These are phyloP conservation scores for Aspergillus calidoustus DNA, from an alignment of 2,329 filamentous ascomycete species.

Conservation along the genomic window DNA sequence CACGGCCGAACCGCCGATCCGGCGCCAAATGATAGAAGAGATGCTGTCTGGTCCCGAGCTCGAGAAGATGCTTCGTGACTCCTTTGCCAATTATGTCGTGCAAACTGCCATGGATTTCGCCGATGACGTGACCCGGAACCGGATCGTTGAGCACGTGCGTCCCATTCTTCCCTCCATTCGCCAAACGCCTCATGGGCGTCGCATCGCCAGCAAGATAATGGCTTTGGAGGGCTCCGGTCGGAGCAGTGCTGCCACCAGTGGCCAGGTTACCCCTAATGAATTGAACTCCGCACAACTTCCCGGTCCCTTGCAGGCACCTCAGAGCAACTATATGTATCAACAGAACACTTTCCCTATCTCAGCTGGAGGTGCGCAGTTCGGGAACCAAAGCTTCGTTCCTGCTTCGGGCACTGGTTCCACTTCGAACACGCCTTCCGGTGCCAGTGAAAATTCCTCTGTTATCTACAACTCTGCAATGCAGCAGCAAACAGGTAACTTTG, in stretches of 20 bases:
- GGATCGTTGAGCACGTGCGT: slow-evolving; percentile 81
- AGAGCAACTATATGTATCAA: slow-evolving; percentile 38
- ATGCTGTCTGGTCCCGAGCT: slow-evolving; percentile 76
- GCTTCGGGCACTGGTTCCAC: slow-evolving; percentile 26
- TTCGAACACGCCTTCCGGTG: slow-evolving; percentile 33
- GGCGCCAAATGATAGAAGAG: slow-evolving; percentile 83
- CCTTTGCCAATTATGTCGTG: slow-evolving; percentile 96
- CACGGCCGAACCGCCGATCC: slow-evolving; percentile 74
- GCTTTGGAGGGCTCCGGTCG: slow-evolving; percentile 55
- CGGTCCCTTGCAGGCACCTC: slow-evolving; percentile 33
- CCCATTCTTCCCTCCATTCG: slow-evolving; percentile 84
- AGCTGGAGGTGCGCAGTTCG: slow-evolving; percentile 31
- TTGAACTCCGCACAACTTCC: slow-evolving; percentile 42
- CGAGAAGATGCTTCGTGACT: slow-evolving; percentile 86
- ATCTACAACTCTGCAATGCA: slow-evolving; percentile 38
- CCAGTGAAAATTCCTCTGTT: slow-evolving; percentile 33
- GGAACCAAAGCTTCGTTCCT: slow-evolving; percentile 30
- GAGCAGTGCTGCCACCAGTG: slow-evolving; percentile 43
- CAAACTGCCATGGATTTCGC: slow-evolving; percentile 92
- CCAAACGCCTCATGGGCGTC: slow-evolving; percentile 90
- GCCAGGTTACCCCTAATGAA: slow-evolving; percentile 46
- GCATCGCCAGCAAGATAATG: slow-evolving; percentile 86
- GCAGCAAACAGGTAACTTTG: slow-evolving; percentile 33
- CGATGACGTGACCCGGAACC: slow-evolving; percentile 71
- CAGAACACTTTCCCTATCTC: slow-evolving; percentile 32